Conservation (phyloP, 2,329 filamentous ascomycete genomes). For the Epichloe hybrida region DNA sequence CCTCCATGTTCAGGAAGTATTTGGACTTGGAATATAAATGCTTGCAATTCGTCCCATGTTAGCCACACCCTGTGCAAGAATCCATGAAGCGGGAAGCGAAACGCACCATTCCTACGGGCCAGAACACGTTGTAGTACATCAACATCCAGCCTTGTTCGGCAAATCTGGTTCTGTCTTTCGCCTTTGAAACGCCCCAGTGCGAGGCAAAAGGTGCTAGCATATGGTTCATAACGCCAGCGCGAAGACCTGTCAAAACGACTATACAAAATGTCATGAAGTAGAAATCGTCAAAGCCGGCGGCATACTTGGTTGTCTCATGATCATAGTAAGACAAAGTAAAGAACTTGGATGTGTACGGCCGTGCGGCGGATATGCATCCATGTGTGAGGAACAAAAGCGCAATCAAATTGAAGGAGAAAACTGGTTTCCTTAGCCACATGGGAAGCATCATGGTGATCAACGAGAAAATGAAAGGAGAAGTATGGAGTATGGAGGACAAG, state of each 20-base stretch:
- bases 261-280: conserved; percentile 67
- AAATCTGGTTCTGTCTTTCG: conserved; percentile 67
- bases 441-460: background rate
- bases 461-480: background rate
- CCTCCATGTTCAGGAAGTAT: conserved; percentile 63
- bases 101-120: conserved; percentile 69
- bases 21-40: conserved; percentile 67
- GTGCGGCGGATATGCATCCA: conserved; percentile 64
- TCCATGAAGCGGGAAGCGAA: background rate
- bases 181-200: conserved; percentile 55
- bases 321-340: conserved; percentile 78
- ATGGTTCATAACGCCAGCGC: conserved; percentile 77
- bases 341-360: conserved; percentile 68
- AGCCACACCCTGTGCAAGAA: background rate
- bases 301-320: conserved; percentile 52
- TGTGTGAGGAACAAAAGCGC: conserved; percentile 71
- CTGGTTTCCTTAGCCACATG: background rate
- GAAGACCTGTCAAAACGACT: conserved; percentile 72
- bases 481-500: too few relatives aligned
- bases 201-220: conserved; percentile 64
- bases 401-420: conserved; percentile 34
- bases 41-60: conserved; percentile 26
- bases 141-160: conserved; percentile 89
- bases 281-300: conserved; percentile 63
- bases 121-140: conserved; percentile 69